Evolutionary conservation across 2,329 filamentous ascomycete species (phyloP).

Genomic region (Hypoxylon sp.): DNA sequence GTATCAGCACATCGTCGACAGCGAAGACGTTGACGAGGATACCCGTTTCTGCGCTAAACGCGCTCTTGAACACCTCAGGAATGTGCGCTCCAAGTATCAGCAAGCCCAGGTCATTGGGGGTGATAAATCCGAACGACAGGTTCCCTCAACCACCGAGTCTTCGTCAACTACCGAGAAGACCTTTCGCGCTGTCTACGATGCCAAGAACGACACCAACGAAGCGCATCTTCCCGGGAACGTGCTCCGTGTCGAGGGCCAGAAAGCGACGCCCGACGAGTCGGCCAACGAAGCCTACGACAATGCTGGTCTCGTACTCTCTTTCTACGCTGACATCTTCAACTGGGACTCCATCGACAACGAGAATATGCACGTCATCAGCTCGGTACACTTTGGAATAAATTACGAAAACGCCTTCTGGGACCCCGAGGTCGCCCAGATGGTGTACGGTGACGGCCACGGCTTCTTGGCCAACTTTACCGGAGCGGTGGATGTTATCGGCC

Average conservation of each 20-base stretch:
- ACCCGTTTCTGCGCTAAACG: slow-evolving; percentile 49
- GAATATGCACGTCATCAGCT: slow-evolving; percentile 57
- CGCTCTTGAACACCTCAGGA: slow-evolving; percentile 51
- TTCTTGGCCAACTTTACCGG: slow-evolving; percentile 61
- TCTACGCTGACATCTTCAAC: slow-evolving; percentile 58
- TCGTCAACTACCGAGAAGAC: slow-evolving; percentile 41
- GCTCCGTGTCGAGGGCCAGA: slow-evolving; percentile 54
- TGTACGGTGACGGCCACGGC: slow-evolving; percentile 63
- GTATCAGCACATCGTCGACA: slow-evolving; percentile 50
- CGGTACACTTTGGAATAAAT: slow-evolving; percentile 59
- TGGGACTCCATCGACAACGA: slow-evolving; percentile 62
- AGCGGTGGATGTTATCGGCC: slow-evolving; percentile 63
- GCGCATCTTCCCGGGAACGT: slow-evolving; percentile 52
- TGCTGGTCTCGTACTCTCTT: slow-evolving; percentile 57
- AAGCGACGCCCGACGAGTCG: slow-evolving; percentile 50
- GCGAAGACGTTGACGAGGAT: slow-evolving; percentile 50
- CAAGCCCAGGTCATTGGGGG: slow-evolving; percentile 36
- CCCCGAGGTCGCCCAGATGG: slow-evolving; percentile 57
- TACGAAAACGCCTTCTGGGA: slow-evolving; percentile 66
- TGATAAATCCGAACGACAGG: slow-evolving; percentile 30
- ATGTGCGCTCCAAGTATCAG: slow-evolving; percentile 46
- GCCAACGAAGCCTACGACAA: slow-evolving; percentile 61
- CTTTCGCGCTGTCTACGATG: slow-evolving; percentile 56
- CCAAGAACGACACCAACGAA: slow-evolving; percentile 50
- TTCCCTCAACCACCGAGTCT: slow-evolving; percentile 17